Conservation (phyloP, 225 moss, liverwort and hornwort species). For the Anthoceros angustus region DNA sequence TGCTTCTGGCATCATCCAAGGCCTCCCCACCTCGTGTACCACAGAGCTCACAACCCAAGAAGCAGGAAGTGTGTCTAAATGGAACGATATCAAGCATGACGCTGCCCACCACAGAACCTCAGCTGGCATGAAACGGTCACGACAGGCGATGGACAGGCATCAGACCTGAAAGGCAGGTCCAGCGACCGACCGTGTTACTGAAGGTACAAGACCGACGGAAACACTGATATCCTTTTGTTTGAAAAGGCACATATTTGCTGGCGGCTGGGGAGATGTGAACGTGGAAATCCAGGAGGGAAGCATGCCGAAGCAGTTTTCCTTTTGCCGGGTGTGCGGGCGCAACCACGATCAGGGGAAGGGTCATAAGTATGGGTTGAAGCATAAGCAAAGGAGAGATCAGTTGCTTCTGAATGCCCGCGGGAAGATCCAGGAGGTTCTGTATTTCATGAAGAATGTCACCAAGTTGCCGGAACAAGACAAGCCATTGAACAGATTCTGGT, state of each 20-base stretch:
- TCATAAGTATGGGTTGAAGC: slow-evolving; percentile 61
- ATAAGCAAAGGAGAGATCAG: slow-evolving; percentile 43
- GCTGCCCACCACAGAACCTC: too few relatives aligned
- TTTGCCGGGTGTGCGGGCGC: slow-evolving; percentile 63
- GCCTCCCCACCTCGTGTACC: too few relatives aligned
- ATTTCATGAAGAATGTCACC: slow-evolving; percentile 34
- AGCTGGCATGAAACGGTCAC: too few relatives aligned
- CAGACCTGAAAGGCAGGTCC: too few relatives aligned
- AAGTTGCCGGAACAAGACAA: slow-evolving; percentile 8
- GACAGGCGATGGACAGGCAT: too few relatives aligned
- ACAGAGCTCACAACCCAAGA: too few relatives aligned
- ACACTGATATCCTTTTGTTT: not conserved
- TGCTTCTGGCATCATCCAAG: too few relatives aligned
- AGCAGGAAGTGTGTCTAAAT: too few relatives aligned
- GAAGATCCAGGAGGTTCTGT: slow-evolving; percentile 38
- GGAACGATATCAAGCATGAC: too few relatives aligned
- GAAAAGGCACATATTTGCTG: not conserved
- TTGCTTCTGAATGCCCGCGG: slow-evolving; percentile 34
- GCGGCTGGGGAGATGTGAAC: not conserved
- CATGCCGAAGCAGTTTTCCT: slow-evolving; percentile 27
- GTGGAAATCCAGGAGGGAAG: not conserved
- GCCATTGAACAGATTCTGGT: slow-evolving; percentile 49
- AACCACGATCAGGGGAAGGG: slow-evolving; percentile 73
- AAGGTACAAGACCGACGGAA: not conserved
- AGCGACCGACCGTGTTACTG: too few relatives aligned